Conservation (phyloP, 768 basidiomycete genomes). For the Russula compacta region DNA sequence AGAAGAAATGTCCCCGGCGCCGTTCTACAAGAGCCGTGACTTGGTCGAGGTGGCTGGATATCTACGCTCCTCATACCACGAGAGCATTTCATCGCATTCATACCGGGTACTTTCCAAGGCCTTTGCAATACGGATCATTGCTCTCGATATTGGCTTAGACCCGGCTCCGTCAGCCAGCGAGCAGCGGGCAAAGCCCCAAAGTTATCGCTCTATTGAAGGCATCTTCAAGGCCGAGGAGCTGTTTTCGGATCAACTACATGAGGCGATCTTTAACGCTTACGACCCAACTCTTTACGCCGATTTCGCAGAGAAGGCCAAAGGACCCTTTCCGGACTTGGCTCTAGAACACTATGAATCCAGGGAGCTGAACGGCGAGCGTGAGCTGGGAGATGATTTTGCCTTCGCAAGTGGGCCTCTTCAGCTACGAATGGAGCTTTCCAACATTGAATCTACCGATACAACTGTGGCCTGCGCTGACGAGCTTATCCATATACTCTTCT, state of each 20-base stretch:
- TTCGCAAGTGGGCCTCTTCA: slow-evolving; percentile 57
- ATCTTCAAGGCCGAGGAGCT: slow-evolving; percentile 55
- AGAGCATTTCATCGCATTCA: slow-evolving; percentile 50
- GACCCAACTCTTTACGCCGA: slow-evolving; percentile 63
- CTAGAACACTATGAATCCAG: slow-evolving; percentile 57
- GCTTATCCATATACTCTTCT: slow-evolving; percentile 50
- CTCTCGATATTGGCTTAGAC: slow-evolving; percentile 63
- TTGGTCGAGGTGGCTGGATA: slow-evolving; percentile 40
- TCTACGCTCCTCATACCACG: slow-evolving; percentile 47
- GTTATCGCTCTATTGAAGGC: slow-evolving; percentile 48
- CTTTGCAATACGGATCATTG: slow-evolving; percentile 63
- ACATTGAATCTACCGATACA: slow-evolving; percentile 27
- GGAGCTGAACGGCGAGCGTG: slow-evolving; percentile 55
- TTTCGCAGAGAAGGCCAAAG: slow-evolving; percentile 40
- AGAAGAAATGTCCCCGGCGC: slow-evolving; percentile 64
- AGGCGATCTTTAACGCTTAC: slow-evolving; percentile 64
- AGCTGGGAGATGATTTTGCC: slow-evolving; percentile 71
- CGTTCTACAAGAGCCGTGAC: slow-evolving; percentile 53
- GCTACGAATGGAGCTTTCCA: slow-evolving; percentile 49
- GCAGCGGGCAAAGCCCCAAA: slow-evolving; percentile 42
- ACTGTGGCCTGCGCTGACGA: slow-evolving; percentile 37
- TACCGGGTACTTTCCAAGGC: slow-evolving; percentile 68
- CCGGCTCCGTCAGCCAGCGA: slow-evolving; percentile 27
- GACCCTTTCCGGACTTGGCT: slow-evolving; percentile 48
- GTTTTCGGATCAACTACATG: slow-evolving; percentile 54